A percentile compares a stretch with the other conserved stretches of the same genome.
phyloP scores from a whole-genome alignment of 176 grass and related monocot genomes.

The Elaeis guineensis region DNA sequence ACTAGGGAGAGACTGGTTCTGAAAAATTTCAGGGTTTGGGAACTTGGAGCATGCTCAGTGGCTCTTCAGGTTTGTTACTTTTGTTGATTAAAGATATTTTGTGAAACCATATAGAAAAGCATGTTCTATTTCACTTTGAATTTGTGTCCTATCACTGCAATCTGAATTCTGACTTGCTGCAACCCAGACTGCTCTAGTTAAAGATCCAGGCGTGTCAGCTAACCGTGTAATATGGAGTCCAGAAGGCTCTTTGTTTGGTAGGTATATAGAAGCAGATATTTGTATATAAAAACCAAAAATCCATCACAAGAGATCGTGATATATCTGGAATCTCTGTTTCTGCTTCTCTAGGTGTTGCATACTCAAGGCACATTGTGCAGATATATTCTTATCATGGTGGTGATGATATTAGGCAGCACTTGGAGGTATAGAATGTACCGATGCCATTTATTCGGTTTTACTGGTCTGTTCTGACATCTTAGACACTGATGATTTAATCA shows the following conservation, averaged over 20 bases:
- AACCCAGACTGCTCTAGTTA: slow-evolving; percentile 69
- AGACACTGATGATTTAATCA: slow-evolving; percentile 21
- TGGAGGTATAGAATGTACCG: slow-evolving; percentile 53
- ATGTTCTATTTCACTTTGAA: no score
- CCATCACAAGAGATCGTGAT: no score
- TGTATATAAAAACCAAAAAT: neutral
- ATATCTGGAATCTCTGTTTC: no score
- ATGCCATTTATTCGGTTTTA: slow-evolving; percentile 5
- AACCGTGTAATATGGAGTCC: slow-evolving; percentile 96
- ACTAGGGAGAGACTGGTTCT: slow-evolving; percentile 67
- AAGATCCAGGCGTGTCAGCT: slow-evolving; percentile 77
- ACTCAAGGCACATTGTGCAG: slow-evolving; percentile 94
- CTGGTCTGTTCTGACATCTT: slow-evolving; percentile 11
- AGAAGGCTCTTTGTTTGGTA: slow-evolving; percentile 93
- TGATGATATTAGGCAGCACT: slow-evolving; percentile 84
- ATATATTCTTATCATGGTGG: slow-evolving; percentile 88
- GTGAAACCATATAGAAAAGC: neutral
- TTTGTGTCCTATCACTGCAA: no score
- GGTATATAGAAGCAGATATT: slow-evolving; percentile 13
- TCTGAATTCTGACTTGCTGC: slow-evolving; percentile 1
- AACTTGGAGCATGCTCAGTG: slow-evolving; percentile 68
- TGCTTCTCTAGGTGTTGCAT: slow-evolving; percentile 66
- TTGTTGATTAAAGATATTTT: neutral
- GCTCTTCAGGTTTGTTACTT: slow-evolving; percentile 61
- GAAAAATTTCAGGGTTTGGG: slow-evolving; percentile 98